These are phyloP conservation scores for Carex pumila DNA, from an alignment of 176 grass and related monocot genomes.

Conservation along the genomic window DNA sequence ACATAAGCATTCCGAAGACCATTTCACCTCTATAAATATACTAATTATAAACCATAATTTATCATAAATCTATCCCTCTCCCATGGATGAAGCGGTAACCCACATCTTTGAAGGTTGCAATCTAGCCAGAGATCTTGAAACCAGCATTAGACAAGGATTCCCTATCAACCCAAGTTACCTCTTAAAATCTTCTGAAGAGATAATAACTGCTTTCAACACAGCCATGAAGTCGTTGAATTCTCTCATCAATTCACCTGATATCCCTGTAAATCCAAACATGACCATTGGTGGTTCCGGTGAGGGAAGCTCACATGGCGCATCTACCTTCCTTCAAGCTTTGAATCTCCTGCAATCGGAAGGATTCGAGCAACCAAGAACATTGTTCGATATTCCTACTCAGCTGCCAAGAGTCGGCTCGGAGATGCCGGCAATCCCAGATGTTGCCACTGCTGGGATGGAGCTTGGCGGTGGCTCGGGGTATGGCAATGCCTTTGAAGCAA, in stretches of 20 bases:
- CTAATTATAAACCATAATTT: not conserved
- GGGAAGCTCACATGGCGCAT: not conserved
- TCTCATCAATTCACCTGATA: not conserved
- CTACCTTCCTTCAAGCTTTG: constrained; percentile 2
- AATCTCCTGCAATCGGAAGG: not conserved
- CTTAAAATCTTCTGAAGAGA: constrained; percentile 7
- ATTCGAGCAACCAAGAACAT: not conserved
- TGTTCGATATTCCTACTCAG: not conserved
- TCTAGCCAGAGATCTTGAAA: constrained; percentile 23
- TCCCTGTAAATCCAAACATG: not conserved
- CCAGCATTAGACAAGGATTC: not conserved
- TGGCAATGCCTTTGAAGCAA: not conserved
- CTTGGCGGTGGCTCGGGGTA: not conserved
- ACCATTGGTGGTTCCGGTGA: not conserved
- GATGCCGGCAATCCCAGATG: not conserved
- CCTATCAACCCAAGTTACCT: not conserved
- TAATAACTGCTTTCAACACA: not conserved
- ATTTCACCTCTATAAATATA: constrained; percentile 7
- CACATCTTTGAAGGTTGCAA: constrained; percentile 32
- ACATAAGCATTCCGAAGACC: not conserved
- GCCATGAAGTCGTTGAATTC: not conserved
- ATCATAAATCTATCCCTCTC: not conserved
- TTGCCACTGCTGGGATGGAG: not conserved
- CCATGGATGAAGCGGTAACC: constrained; percentile 29
- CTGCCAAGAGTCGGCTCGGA: not conserved